A percentile compares a stretch with the other conserved stretches of the same genome.
phyloP scores from a whole-genome alignment of 495 filamentous ascomycete species.

The Penicillium taxi region DNA sequence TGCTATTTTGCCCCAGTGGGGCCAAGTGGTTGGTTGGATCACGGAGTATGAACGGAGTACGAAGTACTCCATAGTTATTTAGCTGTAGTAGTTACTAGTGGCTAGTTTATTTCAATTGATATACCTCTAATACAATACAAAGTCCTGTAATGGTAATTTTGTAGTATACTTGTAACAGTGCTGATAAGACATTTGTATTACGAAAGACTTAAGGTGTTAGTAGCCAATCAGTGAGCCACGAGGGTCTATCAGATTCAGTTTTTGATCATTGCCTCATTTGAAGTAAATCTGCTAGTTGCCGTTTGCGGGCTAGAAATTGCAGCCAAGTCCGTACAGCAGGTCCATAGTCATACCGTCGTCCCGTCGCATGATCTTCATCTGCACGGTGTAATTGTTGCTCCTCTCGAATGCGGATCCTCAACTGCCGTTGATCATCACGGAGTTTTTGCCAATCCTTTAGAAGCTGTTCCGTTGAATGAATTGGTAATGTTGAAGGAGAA shows the following conservation, averaged over 20 bases:
- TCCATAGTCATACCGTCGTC: constrained; percentile 42
- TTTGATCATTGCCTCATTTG: constrained; percentile 8
- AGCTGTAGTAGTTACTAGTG: no score
- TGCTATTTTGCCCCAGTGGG: neutral
- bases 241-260: constrained; percentile 10
- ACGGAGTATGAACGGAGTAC: no score
- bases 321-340: constrained; percentile 40
- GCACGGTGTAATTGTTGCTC: constrained; percentile 32
- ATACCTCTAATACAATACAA: neutral
- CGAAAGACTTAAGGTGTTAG: constrained; percentile 7
- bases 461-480: constrained; percentile 20
- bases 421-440: constrained; percentile 23
- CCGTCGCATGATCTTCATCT: constrained; percentile 41
- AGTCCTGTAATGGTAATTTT: no score
- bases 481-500: constrained; percentile 4
- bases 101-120: no score
- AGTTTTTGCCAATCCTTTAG: constrained; percentile 21
- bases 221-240: constrained; percentile 27
- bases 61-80: no score
- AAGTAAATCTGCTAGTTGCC: constrained; percentile 24
- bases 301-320: constrained; percentile 36
- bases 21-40: no score
- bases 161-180: no score
- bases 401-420: constrained; percentile 35
- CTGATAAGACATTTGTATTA: no score